Evolutionary conservation across 2,329 filamentous ascomycete genomes (phyloP), one percentile per base, ranked within the genome.

Genomic region (Cytospora piceicola): DNA sequence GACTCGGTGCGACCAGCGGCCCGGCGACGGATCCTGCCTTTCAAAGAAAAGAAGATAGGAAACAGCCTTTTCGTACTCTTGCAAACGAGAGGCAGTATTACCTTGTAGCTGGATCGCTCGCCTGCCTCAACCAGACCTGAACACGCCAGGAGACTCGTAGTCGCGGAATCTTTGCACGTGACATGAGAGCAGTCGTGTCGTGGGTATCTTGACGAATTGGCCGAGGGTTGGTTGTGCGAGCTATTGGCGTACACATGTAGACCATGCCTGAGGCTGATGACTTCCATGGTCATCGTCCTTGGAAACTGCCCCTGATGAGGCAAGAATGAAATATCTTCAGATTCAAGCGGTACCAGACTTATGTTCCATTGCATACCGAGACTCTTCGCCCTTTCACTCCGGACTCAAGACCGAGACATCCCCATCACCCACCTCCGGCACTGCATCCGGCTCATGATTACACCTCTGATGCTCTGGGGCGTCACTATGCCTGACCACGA

Each of bases 361-460:
- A 9, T 36, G 1, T 9, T 12, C 34, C 32, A n/a, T n/a, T n/a
- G n/a, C 8, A 22, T 9, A n/a, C 2, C 11, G 2, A 11, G 3
- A 6, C 46, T 3, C 8, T 3, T n/a, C n/a, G 2, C 11, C n/a
- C 8, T 11, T 22, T 11, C 24, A 49, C n/a, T 49, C 46, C 46
- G n/a, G 46, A 9, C 46, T 49, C 46, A 49, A 49, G 9, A 49
- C 20, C n/a, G 46, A 49, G 11, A 22, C 46, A 49, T 24, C 46
- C 46, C 8, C 46, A n/a, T 49, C 46, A 49, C 22, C 46, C 46
- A 22, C 46, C n/a, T 49, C 46, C 11, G 46, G 46, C n/a, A 49
- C n/a, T 9, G 46, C 17, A 12, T 65, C 39, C 11, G 65, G 65
- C 58, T 65, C 62, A 32, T 67, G 65, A 36, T 67, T 67, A 49